Percentiles rank a stretch among this genome's conserved stretches.
These are phyloP conservation scores for Silene noctiflora DNA, from an alignment of 179 eudicot genomes.

Conservation along the genomic window DNA sequence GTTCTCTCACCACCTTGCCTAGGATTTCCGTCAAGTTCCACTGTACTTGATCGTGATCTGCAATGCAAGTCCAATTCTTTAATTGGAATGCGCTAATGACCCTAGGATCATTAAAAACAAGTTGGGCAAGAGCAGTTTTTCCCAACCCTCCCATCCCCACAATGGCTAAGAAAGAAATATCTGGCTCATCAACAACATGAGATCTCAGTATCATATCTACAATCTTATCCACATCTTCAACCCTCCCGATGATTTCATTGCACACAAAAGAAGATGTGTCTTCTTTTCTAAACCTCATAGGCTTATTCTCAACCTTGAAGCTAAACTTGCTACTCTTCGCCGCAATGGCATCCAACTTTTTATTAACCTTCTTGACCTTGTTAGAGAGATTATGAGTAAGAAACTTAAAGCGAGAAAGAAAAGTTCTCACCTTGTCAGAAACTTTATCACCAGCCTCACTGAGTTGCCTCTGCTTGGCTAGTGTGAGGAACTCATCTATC, in stretches of 20 bases:
- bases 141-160: conserved; percentile 35
- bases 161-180: conserved; percentile 15
- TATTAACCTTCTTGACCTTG: conserved; percentile 8
- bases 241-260: conserved; percentile 14
- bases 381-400: neutral
- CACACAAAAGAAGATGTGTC: neutral
- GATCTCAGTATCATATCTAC: neutral
- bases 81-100: neutral
- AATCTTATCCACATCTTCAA: conserved; percentile 20
- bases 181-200: neutral
- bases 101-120: neutral
- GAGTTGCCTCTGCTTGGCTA: neutral
- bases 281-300: neutral
- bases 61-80: conserved; percentile 30
- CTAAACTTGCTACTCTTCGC: neutral
- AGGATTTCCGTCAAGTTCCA: neutral
- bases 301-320: neutral
- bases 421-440: conserved; percentile 19
- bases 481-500: conserved; percentile 26
- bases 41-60: conserved; percentile 1
- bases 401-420: conserved; percentile 20
- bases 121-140: conserved; percentile 33
- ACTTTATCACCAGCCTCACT: neutral
- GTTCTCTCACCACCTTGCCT: neutral
- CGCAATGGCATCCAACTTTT: neutral